These are phyloP conservation scores for Tripterygium wilfordii DNA, from an alignment of 177 flowering plant genomes.

Conservation along the genomic window DNA sequence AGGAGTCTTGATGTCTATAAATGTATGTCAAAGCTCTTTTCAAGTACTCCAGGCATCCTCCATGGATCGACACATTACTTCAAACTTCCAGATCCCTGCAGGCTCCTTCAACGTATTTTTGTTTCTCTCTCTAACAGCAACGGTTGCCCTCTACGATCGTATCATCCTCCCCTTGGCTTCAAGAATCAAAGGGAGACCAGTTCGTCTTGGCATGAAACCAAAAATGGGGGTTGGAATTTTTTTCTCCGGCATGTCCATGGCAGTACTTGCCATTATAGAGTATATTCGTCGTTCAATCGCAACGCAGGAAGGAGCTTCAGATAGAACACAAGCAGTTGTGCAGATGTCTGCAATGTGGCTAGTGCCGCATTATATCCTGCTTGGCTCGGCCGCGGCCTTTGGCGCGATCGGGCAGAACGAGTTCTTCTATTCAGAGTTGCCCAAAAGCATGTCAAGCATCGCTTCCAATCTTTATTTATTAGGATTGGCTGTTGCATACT, in stretches of 20 bases:
- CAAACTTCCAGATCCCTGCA: conserved; percentile 36
- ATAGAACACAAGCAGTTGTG: conserved; percentile 11
- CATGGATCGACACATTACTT: conserved; percentile 38
- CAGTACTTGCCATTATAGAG: conserved; percentile 14
- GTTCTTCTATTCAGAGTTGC: conserved; percentile 32
- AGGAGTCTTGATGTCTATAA: conserved; percentile 19
- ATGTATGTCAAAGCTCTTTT: conserved; percentile 21
- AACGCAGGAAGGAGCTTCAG: conserved; percentile 11
- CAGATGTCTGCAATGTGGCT: conserved; percentile 35
- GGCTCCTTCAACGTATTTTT: conserved; percentile 33
- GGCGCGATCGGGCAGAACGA: conserved; percentile 27
- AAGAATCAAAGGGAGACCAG: conserved; percentile 16
- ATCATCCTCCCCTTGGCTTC: conserved; percentile 17
- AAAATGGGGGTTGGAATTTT: conserved; percentile 35
- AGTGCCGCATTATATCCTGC: conserved; percentile 16
- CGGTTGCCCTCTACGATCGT: conserved; percentile 26
- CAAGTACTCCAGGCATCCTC: conserved; percentile 29
- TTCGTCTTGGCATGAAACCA: conserved; percentile 6
- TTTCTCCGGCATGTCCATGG: conserved; percentile 14
- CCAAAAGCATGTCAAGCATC: conserved; percentile 38
- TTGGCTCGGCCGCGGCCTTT: conserved; percentile 36
- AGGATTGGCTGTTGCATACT: conserved; percentile 21
- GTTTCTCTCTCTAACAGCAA: conserved; percentile 11
- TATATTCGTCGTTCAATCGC: conserved; percentile 14
- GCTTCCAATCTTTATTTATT: conserved; percentile 18